Conservation (phyloP, 2,329 filamentous ascomycete genomes). For the Neocatenulostroma microsporum region DNA sequence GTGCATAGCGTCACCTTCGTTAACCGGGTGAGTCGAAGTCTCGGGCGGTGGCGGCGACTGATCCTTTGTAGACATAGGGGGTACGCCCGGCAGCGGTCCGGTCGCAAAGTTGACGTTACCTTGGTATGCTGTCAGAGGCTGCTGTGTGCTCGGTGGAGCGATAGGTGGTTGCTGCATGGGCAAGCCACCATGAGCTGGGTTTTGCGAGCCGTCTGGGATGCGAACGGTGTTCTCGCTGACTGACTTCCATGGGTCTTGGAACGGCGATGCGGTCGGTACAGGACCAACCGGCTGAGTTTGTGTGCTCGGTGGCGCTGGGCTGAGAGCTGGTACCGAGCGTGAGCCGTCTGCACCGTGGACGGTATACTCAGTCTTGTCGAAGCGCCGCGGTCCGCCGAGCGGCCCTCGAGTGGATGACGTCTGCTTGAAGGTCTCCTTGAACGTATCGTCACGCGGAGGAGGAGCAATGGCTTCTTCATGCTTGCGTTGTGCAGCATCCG, state of each 20-base stretch:
- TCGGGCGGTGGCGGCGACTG: conserved; percentile 58
- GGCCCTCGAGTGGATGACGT: conserved; percentile 19
- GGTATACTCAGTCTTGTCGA: conserved; percentile 22
- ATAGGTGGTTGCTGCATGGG: conserved; percentile 21
- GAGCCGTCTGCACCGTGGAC: conserved; percentile 25
- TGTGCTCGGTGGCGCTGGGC: conserved; percentile 26
- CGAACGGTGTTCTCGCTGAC: conserved; percentile 25
- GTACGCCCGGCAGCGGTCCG: conserved; percentile 18
- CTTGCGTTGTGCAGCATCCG: conserved; percentile 15
- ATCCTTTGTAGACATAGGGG: conserved; percentile 15
- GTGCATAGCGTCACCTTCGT: conserved; percentile 63
- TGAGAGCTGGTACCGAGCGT: conserved; percentile 16
- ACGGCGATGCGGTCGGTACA: conserved; percentile 19
- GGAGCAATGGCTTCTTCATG: conserved; percentile 7
- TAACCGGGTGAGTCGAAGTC: conserved; percentile 64
- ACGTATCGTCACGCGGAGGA: conserved; percentile 14
- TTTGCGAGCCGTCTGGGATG: conserved; percentile 26
- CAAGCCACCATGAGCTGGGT: conserved; percentile 23
- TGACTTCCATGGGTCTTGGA: conserved; percentile 14
- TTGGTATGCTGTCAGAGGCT: conserved; percentile 14
- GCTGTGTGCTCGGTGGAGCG: conserved; percentile 17
- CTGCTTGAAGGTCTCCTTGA: conserved; percentile 32
- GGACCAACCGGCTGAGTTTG: conserved; percentile 28
- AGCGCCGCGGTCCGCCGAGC: conserved; percentile 23
- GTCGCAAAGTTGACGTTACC: conserved; percentile 15